Evolutionary conservation across 495 filamentous ascomycete species (phyloP).

Genomic region (Xylaria castorea): DNA sequence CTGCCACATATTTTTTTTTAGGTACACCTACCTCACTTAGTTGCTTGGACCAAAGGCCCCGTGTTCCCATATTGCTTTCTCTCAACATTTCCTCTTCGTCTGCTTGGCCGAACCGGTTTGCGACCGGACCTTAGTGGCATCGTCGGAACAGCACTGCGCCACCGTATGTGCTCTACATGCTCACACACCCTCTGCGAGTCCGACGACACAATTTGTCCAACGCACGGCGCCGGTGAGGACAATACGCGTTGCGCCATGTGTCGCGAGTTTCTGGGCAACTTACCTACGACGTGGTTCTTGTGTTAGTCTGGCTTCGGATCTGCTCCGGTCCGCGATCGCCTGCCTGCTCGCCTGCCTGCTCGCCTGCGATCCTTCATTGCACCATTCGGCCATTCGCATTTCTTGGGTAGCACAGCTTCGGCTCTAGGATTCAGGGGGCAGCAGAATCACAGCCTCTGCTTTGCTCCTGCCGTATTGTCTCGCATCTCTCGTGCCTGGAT

Average conservation of each 20-base stretch:
- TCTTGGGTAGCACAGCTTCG: slow-evolving; percentile 9
- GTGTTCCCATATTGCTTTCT: slow-evolving; percentile 10
- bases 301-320: slow-evolving; percentile 29
- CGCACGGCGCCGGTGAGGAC: slow-evolving; percentile 24
- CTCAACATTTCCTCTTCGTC: background rate
- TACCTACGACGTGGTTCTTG: slow-evolving; percentile 37
- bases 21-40: slow-evolving; percentile 23
- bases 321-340: slow-evolving; percentile 21
- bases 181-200: slow-evolving; percentile 11
- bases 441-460: background rate
- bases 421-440: background rate
- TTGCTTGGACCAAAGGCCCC: background rate
- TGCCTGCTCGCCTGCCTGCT: slow-evolving; percentile 13
- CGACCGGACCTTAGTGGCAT: slow-evolving; percentile 15
- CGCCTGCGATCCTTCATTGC: background rate
- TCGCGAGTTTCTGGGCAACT: slow-evolving; percentile 33
- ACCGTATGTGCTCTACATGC: slow-evolving; percentile 1
- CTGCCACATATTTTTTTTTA: slow-evolving; percentile 25
- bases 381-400: slow-evolving; percentile 10
- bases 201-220: slow-evolving; percentile 28
- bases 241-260: slow-evolving; percentile 35
- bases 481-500: background rate
- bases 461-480: background rate
- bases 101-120: slow-evolving; percentile 16
- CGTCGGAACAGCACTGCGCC: slow-evolving; percentile 12